Conservation (phyloP, 1,284 basidiomycete genomes). For the Pyrrhoderma lamaoense region DNA sequence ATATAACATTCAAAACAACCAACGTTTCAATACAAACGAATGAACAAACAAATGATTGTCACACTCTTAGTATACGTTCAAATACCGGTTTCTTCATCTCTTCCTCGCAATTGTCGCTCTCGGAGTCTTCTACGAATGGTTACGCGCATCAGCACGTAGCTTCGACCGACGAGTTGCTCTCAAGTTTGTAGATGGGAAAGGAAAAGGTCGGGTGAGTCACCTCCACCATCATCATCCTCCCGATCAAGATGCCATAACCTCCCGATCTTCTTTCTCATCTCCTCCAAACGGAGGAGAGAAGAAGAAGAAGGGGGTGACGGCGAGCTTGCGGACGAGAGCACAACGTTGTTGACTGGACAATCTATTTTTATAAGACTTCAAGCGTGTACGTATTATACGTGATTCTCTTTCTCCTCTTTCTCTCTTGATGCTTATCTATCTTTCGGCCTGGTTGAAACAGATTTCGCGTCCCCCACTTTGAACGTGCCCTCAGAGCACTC, state of each 20-base stretch:
- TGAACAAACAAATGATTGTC: too few relatives aligned
- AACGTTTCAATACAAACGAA: background rate
- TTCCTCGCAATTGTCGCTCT: slow-evolving; percentile 55
- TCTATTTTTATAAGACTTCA: too few relatives aligned
- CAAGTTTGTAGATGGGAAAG: slow-evolving; percentile 33
- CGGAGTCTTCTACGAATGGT: slow-evolving; percentile 68
- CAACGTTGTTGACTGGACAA: too few relatives aligned
- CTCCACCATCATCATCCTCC: too few relatives aligned
- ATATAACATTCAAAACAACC: background rate
- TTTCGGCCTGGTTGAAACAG: slow-evolving; percentile 25
- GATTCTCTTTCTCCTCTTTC: too few relatives aligned
- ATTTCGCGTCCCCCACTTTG: slow-evolving; percentile 39
- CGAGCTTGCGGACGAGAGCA: background rate
- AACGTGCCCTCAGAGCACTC: slow-evolving; percentile 50
- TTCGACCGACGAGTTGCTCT: slow-evolving; percentile 53
- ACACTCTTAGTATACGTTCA: slow-evolving; percentile 44
- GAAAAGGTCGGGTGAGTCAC: slow-evolving; percentile 36
- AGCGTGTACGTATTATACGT: too few relatives aligned
- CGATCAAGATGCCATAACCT: slow-evolving; percentile 16
- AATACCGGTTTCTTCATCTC: slow-evolving; percentile 50
- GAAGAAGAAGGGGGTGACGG: background rate
- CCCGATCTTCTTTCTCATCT: slow-evolving; percentile 23
- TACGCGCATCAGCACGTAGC: slow-evolving; percentile 50
- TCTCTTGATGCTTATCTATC: background rate
- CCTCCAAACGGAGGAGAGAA: background rate